Base-by-base conservation (phyloP, 1,284 basidiomycete genomes). In the Apiotrichum sp. region DNA sequence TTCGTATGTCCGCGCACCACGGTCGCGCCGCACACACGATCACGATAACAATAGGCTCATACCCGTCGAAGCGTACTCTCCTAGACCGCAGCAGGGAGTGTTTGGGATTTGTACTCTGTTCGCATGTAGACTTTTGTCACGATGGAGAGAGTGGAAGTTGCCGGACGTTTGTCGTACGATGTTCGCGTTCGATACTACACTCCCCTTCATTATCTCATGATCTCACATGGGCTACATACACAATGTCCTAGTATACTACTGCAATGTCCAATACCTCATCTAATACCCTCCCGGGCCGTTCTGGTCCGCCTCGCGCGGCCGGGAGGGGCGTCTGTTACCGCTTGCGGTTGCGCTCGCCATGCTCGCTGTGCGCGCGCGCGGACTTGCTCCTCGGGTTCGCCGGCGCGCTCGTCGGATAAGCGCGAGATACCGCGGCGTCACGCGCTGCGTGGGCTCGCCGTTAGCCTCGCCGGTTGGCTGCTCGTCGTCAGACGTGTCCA, bases 351-450 rank as follows among this genome's bases (percentile, higher is more conserved):
- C 5, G 65, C 62, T 32, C 16, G 49, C 11, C 53, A 49, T 40
- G 40, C 33, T 40, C 49, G 35, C 10, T 40, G 56, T 16, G 42
- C 41, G 36, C 40, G 47, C 31, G 11, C 56, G 51, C 22, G 22
- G 22, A 35, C 53, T 51, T 31, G 40, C 22, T 16, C 11, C 13
- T 13, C 7, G 36, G 38, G 14, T 38, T 13, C 53, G 58, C 14
- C 63, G 58, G 11, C 70, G 54, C 45, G 73, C 69, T 8, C 73
- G 58, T 5, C 70, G 52, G 63, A 75, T 74, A 42, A 73, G 71
- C 1, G 68, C 69, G 2, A 77, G 64, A 57, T 77, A 77, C n/a
- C 70, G 65, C 31, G 51, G 31, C 7, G 59, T 61, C 16, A 61
- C 46, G 16, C 56, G 50, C 65, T 64, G 57, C 68, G 71, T 35